Conservation (phyloP, 2,329 filamentous ascomycete species). For the Colletotrichum cuscutae region DNA sequence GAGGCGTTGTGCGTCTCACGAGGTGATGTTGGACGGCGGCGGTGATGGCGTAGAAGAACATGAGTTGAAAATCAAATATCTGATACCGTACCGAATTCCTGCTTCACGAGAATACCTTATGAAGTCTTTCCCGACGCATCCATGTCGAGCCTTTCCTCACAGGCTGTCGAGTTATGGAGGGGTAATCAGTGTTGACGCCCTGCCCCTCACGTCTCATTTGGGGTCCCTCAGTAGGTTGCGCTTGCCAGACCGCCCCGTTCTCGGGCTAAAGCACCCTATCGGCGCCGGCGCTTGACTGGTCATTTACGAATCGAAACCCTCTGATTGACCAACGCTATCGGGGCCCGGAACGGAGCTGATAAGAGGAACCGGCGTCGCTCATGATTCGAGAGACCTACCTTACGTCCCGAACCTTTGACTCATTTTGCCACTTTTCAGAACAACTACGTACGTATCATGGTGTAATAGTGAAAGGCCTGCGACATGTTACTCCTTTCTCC, state of each 20-base stretch:
- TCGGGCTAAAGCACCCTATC: background rate
- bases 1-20: slow-evolving; percentile 1
- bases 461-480: background rate
- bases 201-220: slow-evolving; percentile 22
- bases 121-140: background rate
- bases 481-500: slow-evolving; percentile 38
- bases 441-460: background rate
- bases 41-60: background rate
- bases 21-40: background rate
- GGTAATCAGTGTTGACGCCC: slow-evolving; percentile 2
- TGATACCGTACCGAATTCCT: background rate
- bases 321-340: slow-evolving; percentile 26
- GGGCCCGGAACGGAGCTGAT: slow-evolving; percentile 24
- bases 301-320: slow-evolving; percentile 19
- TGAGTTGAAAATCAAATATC: background rate
- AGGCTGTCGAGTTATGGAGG: background rate
- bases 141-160: background rate
- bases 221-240: background rate
- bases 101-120: background rate
- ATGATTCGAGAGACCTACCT: background rate
- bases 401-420: background rate
- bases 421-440: background rate
- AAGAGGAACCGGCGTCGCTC: slow-evolving; percentile 18
- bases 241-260: slow-evolving; percentile 12
- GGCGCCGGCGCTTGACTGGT: slow-evolving; percentile 20